Conservation (phyloP, 2,329 filamentous ascomycete genomes). For the Beauveria scarabaeidicola region DNA sequence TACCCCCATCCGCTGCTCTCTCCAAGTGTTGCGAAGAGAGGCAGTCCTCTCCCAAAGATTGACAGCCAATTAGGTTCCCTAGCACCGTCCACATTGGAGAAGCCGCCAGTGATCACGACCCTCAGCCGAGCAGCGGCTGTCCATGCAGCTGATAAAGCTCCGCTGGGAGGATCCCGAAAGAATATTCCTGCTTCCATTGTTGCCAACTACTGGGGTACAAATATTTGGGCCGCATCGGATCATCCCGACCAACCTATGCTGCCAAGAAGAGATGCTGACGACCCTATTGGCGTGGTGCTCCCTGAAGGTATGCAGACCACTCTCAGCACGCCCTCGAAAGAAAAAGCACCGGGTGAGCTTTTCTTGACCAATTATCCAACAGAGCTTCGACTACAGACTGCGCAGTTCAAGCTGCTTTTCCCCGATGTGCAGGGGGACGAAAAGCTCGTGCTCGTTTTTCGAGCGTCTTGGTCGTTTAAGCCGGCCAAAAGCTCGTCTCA, state of each 20-base stretch:
- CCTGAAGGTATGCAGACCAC: slow-evolving; percentile 22
- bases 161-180: slow-evolving; percentile 57
- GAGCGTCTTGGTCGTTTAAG: slow-evolving; percentile 69
- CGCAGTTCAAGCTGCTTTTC: slow-evolving; percentile 88
- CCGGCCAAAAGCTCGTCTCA: slow-evolving; percentile 32
- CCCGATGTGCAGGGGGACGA: slow-evolving; percentile 69
- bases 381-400: slow-evolving; percentile 76
- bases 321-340: slow-evolving; percentile 22
- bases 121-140: slow-evolving; percentile 80
- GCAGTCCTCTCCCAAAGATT: slow-evolving; percentile 26
- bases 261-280: slow-evolving; percentile 28
- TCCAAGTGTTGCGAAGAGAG: slow-evolving; percentile 20
- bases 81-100: slow-evolving; percentile 74
- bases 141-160: slow-evolving; percentile 66
- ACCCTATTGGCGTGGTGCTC: slow-evolving; percentile 33
- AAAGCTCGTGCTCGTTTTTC: slow-evolving; percentile 83
- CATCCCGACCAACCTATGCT: slow-evolving; percentile 22
- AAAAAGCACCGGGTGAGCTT: slow-evolving; percentile 36
- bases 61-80: slow-evolving; percentile 53
- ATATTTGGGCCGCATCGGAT: slow-evolving; percentile 52
- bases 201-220: slow-evolving; percentile 90
- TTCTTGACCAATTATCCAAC: slow-evolving; percentile 73
- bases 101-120: slow-evolving; percentile 73
- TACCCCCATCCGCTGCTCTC: slow-evolving; percentile 28
- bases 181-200: slow-evolving; percentile 76